Conservation (phyloP, 2,329 filamentous ascomycete species). For the Microthyrium microscopicum region DNA sequence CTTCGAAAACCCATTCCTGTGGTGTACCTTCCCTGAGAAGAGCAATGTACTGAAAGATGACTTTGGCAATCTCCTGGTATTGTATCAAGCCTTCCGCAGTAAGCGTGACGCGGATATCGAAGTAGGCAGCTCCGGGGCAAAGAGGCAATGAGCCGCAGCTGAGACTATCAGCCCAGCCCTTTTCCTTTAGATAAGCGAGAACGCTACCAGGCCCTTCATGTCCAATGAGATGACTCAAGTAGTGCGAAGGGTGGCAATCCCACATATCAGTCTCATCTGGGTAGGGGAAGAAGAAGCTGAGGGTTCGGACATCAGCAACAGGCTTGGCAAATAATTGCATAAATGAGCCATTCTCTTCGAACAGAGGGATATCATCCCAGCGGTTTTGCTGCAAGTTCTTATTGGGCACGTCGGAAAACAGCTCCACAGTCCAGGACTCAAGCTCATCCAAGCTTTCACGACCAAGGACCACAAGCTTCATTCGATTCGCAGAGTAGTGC, state of each 20-base stretch:
- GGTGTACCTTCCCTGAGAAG: slow-evolving; percentile 67
- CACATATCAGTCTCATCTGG: slow-evolving; percentile 67
- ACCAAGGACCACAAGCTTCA: slow-evolving; percentile 81
- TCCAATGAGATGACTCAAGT: slow-evolving; percentile 76
- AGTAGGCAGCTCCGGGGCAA: slow-evolving; percentile 66
- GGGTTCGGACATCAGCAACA: slow-evolving; percentile 68
- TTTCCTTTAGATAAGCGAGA: slow-evolving; percentile 74
- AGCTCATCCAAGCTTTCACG: slow-evolving; percentile 67
- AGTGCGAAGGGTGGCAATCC: slow-evolving; percentile 67
- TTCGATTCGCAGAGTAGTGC: slow-evolving; percentile 83
- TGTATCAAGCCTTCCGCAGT: slow-evolving; percentile 73
- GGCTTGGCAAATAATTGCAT: slow-evolving; percentile 77
- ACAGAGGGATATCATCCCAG: slow-evolving; percentile 48
- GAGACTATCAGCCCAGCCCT: slow-evolving; percentile 75
- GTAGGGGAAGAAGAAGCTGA: slow-evolving; percentile 72
- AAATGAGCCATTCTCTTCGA: slow-evolving; percentile 41
- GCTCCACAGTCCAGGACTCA: slow-evolving; percentile 66
- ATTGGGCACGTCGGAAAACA: slow-evolving; percentile 69
- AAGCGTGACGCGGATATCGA: slow-evolving; percentile 61
- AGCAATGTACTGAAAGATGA: slow-evolving; percentile 81
- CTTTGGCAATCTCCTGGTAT: slow-evolving; percentile 67
- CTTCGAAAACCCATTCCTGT: slow-evolving; percentile 85
- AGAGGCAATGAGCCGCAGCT: slow-evolving; percentile 60
- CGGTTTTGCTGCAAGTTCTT: slow-evolving; percentile 56
- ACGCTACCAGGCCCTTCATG: slow-evolving; percentile 89